A percentile compares a stretch with the other conserved stretches of the same genome.
phyloP scores from a whole-genome alignment of 2,329 filamentous ascomycete species.

The Zasmidium citrigriseum region DNA sequence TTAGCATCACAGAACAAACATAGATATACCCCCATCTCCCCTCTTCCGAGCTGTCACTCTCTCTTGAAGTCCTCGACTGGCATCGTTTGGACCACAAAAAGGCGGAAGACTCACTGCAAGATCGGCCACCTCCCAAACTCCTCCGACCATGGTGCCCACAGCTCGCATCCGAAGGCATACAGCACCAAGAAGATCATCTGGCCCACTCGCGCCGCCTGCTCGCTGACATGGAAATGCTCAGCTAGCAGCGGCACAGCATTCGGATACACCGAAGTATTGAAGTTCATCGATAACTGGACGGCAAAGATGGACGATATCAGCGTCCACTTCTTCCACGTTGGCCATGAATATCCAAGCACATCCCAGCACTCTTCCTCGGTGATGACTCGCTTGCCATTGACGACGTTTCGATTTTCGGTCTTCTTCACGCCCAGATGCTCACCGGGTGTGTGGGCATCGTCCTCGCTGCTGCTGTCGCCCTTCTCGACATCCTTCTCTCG shows the following conservation, averaged over 20 bases:
- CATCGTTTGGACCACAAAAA: neutral
- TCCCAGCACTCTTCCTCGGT: neutral
- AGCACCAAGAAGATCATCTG: constrained; percentile 76
- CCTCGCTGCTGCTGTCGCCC: neutral
- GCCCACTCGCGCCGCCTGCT: constrained; percentile 69
- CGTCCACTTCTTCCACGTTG: constrained; percentile 55
- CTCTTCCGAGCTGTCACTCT: too few relatives aligned
- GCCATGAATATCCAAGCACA: constrained; percentile 46
- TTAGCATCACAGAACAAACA: too few relatives aligned
- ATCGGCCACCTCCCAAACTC: constrained; percentile 77
- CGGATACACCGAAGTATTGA: constrained; percentile 55
- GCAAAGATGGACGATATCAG: constrained; percentile 55
- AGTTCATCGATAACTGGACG: constrained; percentile 59
- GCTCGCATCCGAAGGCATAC: constrained; percentile 83
- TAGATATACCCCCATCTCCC: too few relatives aligned
- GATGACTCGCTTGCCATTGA: neutral
- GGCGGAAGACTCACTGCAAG: constrained; percentile 61
- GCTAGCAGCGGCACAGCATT: constrained; percentile 60
- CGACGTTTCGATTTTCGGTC: neutral
- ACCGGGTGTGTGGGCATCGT: neutral
- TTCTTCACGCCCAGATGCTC: neutral
- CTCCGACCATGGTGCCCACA: constrained; percentile 87
- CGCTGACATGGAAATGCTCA: constrained; percentile 67
- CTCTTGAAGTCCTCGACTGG: too few relatives aligned
- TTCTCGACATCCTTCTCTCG: neutral